Evolutionary conservation across 2,329 filamentous ascomycete species (phyloP).

Genomic region (Trichoderma koningii): DNA sequence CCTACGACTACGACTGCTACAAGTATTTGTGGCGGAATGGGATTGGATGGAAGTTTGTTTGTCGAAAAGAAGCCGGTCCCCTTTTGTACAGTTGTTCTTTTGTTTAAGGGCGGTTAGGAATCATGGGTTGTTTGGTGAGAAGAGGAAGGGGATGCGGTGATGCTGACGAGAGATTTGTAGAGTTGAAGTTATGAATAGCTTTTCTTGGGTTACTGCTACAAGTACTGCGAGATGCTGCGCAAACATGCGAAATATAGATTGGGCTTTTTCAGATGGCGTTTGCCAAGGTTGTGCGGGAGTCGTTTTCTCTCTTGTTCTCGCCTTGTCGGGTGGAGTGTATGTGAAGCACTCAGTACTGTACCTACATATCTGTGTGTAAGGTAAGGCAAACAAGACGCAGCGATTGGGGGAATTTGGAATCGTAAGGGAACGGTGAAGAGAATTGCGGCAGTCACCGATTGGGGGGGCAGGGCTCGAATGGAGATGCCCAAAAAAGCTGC

Average conservation of each 20-base stretch:
- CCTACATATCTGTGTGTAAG: too few relatives aligned
- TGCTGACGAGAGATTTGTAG: neutral
- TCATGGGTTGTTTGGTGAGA: neutral
- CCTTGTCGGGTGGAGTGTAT: too few relatives aligned
- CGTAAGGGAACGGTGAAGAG: neutral
- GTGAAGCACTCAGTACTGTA: too few relatives aligned
- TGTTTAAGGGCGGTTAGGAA: neutral
- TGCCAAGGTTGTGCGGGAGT: too few relatives aligned
- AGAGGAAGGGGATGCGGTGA: neutral
- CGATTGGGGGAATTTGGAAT: neutral
- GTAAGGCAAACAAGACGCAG: neutral
- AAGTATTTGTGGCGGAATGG: conserved; percentile 3
- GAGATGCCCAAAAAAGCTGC: neutral
- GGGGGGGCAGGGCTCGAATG: neutral
- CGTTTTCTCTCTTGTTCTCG: too few relatives aligned
- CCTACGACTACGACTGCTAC: too few relatives aligned
- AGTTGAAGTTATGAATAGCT: too few relatives aligned
- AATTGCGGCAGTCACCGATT: neutral
- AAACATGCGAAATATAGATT: too few relatives aligned
- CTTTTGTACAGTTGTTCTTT: neutral
- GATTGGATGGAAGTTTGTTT: neutral
- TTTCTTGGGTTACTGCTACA: too few relatives aligned
- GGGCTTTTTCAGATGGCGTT: too few relatives aligned
- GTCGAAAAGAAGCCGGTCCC: neutral
- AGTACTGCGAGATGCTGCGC: too few relatives aligned